Evolutionary conservation across 2,329 filamentous ascomycete genomes (phyloP).

Genomic region (Cytospora chrysosperma): DNA sequence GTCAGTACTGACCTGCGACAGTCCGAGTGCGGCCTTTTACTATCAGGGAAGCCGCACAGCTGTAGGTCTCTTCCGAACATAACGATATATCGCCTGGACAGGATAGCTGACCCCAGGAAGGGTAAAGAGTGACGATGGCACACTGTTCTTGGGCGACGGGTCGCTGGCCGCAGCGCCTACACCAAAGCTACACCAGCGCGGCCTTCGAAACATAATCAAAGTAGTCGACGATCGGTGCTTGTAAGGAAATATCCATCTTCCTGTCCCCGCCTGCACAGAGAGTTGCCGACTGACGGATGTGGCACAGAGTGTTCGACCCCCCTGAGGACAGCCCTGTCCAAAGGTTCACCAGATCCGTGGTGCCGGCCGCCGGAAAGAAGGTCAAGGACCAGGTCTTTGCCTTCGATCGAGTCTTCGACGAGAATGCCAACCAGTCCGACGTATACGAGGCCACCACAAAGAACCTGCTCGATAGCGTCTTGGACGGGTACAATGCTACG

Average conservation of each 20-base stretch:
- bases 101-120: constrained; percentile 34
- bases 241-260: constrained; percentile 53
- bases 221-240: constrained; percentile 94
- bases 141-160: constrained; percentile 92
- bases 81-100: not conserved
- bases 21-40: constrained; percentile 72
- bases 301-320: constrained; percentile 89
- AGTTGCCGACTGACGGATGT: constrained; percentile 26
- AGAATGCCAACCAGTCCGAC: constrained; percentile 86
- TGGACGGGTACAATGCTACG: constrained; percentile 97
- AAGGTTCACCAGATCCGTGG: constrained; percentile 77
- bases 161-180: constrained; percentile 85
- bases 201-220: constrained; percentile 89
- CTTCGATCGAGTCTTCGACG: constrained; percentile 96
- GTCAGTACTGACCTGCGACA: constrained; percentile 36
- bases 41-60: constrained; percentile 91
- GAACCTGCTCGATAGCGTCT: constrained; percentile 85
- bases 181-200: constrained; percentile 81
- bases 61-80: constrained; percentile 50
- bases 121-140: constrained; percentile 74
- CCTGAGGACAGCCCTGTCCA: constrained; percentile 93
- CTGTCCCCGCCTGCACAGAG: constrained; percentile 1
- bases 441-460: constrained; percentile 94
- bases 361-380: constrained; percentile 77
- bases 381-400: constrained; percentile 97